Evolutionary conservation across 495 filamentous ascomycete species (phyloP).

Genomic region (Astrocystis sublimbata): DNA sequence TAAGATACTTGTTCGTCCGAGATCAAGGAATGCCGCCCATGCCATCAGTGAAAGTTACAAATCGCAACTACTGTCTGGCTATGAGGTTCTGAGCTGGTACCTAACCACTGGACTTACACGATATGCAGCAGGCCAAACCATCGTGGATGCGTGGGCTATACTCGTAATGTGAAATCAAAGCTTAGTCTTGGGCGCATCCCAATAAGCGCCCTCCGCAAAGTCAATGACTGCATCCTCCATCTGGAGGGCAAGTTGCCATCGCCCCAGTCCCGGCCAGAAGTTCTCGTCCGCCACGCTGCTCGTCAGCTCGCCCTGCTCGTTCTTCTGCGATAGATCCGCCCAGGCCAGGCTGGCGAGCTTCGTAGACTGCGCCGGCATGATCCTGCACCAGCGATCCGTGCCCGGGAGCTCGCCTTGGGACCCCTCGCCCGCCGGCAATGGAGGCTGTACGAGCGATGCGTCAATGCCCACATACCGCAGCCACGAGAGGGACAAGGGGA

Average conservation of each 20-base stretch:
- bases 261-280: conserved; percentile 48
- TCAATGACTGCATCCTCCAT: conserved; percentile 43
- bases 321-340: conserved; percentile 43
- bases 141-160: too few relatives aligned
- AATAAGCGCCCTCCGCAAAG: conserved; percentile 35
- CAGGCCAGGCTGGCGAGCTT: conserved; percentile 32
- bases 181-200: conserved; percentile 19
- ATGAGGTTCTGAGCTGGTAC: too few relatives aligned
- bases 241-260: conserved; percentile 47
- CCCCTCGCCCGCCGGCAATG: conserved; percentile 40
- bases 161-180: too few relatives aligned
- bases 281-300: conserved; percentile 24
- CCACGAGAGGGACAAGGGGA: conserved; percentile 42
- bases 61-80: too few relatives aligned
- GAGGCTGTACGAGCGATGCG: conserved; percentile 43
- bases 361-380: conserved; percentile 27
- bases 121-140: too few relatives aligned
- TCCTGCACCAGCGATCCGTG: conserved; percentile 37
- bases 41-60: too few relatives aligned
- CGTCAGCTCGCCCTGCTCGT: conserved; percentile 13
- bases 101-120: too few relatives aligned
- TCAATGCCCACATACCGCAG: conserved; percentile 38
- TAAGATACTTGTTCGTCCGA: too few relatives aligned
- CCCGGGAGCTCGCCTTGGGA: conserved; percentile 36
- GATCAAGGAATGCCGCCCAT: too few relatives aligned